A percentile compares a stretch with the other conserved stretches of the same genome.
phyloP scores from a whole-genome alignment of 1,139 yeast species.

The Yamadazyma mexicana region DNA sequence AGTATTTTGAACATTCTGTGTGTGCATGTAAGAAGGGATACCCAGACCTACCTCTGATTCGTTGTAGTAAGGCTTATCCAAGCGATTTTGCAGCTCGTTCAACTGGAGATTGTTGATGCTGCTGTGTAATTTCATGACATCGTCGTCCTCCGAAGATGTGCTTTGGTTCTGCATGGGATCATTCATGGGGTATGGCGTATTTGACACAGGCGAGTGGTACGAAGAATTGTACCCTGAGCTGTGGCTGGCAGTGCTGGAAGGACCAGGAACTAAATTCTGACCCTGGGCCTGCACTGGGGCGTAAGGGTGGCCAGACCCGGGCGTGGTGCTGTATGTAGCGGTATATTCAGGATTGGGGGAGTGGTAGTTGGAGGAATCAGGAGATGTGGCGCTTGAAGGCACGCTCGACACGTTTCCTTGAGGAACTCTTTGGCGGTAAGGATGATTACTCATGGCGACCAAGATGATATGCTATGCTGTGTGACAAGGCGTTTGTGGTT shows the following conservation, averaged over 20 bases:
- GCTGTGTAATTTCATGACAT: background rate
- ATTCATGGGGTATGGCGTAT: constrained; percentile 16
- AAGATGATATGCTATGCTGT: background rate
- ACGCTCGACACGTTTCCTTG: constrained; percentile 3
- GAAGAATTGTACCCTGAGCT: background rate
- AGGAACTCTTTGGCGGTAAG: constrained; percentile 35
- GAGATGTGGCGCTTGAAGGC: constrained; percentile 8
- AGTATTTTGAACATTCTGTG: constrained; percentile 4
- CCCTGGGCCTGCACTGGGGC: background rate
- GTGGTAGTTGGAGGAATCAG: constrained; percentile 11
- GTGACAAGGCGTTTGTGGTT: too few relatives aligned
- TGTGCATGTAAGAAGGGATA: background rate
- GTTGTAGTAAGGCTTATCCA: constrained; percentile 2
- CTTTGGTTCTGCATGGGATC: background rate
- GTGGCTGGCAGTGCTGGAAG: background rate
- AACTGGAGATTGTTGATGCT: background rate
- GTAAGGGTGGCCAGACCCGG: background rate
- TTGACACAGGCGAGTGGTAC: background rate
- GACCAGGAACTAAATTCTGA: background rate
- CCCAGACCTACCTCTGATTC: background rate
- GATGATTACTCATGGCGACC: constrained; percentile 20
- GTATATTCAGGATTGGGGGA: constrained; percentile 9
- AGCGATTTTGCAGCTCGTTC: background rate
- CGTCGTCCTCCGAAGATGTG: background rate
- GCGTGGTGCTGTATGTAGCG: background rate